phyloP scores from a whole-genome alignment of 352 stramenopile genomes.

The Globisporangium viniferum region DNA sequence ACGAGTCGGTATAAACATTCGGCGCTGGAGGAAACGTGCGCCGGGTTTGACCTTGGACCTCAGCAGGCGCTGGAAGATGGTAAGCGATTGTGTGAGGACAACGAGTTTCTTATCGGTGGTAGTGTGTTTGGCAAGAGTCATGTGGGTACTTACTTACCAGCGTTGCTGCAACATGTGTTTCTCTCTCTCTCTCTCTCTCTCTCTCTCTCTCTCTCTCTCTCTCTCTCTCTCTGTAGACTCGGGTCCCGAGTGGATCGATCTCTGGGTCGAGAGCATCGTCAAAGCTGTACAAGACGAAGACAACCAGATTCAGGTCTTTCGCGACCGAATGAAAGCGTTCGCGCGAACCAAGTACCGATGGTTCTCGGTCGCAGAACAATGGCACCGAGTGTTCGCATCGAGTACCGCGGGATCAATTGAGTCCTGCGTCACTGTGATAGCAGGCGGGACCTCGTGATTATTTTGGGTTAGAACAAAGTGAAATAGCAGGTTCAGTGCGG shows the following conservation, averaged over 20 bases:
- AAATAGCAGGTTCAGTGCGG: not conserved
- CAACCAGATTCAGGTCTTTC: slow-evolving; percentile 22
- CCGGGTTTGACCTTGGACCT: slow-evolving; percentile 75
- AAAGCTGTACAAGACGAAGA: slow-evolving; percentile 30
- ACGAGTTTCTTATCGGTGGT: not conserved
- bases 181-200: not conserved
- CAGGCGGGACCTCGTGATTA: not conserved
- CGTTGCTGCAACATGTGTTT: not conserved
- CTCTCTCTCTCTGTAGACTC: slow-evolving; percentile 4
- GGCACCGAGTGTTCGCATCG: slow-evolving; percentile 35
- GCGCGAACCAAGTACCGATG: slow-evolving; percentile 52
- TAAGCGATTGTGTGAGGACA: not conserved
- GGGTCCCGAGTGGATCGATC: slow-evolving; percentile 33
- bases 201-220: no score
- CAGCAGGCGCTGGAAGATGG: not conserved
- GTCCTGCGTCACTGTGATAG: not conserved
- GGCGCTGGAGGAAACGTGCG: slow-evolving; percentile 61
- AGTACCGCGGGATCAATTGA: not conserved
- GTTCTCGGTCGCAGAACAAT: slow-evolving; percentile 50
- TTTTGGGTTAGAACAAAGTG: not conserved
- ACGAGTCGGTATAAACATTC: slow-evolving; percentile 73
- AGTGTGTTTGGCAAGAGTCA: not conserved
- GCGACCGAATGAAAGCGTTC: slow-evolving; percentile 57
- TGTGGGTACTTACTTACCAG: not conserved
- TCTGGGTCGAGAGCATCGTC: slow-evolving; percentile 53